phyloP scores from a whole-genome alignment of 1,139 yeast genomes.

The Debaryomyces sp. region DNA sequence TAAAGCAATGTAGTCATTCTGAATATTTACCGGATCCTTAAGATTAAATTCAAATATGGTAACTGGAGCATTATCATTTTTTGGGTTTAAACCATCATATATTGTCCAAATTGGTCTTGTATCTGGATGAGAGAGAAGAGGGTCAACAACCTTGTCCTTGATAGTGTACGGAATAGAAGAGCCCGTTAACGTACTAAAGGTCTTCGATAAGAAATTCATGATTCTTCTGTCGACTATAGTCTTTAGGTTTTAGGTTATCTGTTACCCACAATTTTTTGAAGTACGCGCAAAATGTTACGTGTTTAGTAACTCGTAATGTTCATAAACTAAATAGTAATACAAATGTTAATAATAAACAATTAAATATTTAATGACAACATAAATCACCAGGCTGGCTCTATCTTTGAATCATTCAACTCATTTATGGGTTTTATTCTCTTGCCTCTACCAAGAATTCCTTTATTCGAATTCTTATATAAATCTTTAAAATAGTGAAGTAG shows the following conservation, averaged over 20 bases:
- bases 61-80: conserved; percentile 38
- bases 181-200: conserved; percentile 57
- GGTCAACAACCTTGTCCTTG: conserved; percentile 43
- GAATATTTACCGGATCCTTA: conserved; percentile 38
- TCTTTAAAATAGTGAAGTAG: conserved; percentile 76
- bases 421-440: conserved; percentile 34
- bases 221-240: neutral
- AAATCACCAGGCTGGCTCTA: neutral
- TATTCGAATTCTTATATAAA: conserved; percentile 81
- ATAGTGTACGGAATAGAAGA: conserved; percentile 58
- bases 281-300: conserved; percentile 1
- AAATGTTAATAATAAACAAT: neutral
- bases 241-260: neutral
- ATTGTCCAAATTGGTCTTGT: conserved; percentile 49
- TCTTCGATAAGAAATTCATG: conserved; percentile 65
- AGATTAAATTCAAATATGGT: conserved; percentile 68
- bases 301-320: neutral
- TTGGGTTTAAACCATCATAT: conserved; percentile 50
- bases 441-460: conserved; percentile 92
- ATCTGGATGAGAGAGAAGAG: conserved; percentile 17
- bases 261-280: neutral
- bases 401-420: neutral
- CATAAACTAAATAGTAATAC: neutral
- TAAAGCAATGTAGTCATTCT: conserved; percentile 36
- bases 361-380: neutral